These are phyloP conservation scores for Hermanozyma aechmeae DNA, from an alignment of 805 yeast species.

Conservation along the genomic window DNA sequence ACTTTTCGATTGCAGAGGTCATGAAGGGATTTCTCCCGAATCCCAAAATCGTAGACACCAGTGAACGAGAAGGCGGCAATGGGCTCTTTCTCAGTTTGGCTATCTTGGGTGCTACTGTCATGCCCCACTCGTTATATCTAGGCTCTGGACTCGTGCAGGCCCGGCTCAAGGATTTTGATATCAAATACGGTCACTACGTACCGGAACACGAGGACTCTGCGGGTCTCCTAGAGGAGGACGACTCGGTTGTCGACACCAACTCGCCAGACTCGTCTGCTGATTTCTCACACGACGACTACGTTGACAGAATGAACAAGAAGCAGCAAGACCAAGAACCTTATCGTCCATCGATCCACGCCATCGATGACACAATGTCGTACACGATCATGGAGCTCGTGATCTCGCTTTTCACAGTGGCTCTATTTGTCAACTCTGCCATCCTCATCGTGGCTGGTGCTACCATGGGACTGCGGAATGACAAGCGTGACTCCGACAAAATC, in stretches of 20 bases:
- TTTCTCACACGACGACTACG: too few species aligned
- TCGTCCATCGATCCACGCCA: conserved; percentile 73
- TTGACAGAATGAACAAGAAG: too few species aligned
- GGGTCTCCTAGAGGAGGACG: too few species aligned
- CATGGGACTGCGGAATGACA: conserved; percentile 30
- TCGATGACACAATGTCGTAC: conserved; percentile 67
- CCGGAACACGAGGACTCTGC: conserved; percentile 9
- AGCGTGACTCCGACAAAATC: conserved; percentile 9
- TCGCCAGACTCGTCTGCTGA: too few species aligned
- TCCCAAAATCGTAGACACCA: conserved; percentile 23
- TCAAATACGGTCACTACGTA: conserved; percentile 48
- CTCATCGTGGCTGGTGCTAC: conserved; percentile 90
- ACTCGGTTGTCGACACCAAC: too few species aligned
- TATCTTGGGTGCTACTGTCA: conserved; percentile 86
- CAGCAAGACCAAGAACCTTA: conserved; percentile 35
- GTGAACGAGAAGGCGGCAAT: conserved; percentile 18
- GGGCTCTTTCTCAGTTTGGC: conserved; percentile 76
- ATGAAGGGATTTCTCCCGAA: conserved; percentile 47
- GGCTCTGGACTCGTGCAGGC: conserved; percentile 88
- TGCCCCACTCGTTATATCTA: conserved; percentile 84
- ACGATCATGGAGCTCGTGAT: conserved; percentile 77
- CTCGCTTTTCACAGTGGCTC: conserved; percentile 77
- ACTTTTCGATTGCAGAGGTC: conserved; percentile 41
- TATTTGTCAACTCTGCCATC: conserved; percentile 88
- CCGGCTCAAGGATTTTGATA: conserved; percentile 66